phyloP scores from a whole-genome alignment of 306 rosid genomes.

The Malus fusca region DNA sequence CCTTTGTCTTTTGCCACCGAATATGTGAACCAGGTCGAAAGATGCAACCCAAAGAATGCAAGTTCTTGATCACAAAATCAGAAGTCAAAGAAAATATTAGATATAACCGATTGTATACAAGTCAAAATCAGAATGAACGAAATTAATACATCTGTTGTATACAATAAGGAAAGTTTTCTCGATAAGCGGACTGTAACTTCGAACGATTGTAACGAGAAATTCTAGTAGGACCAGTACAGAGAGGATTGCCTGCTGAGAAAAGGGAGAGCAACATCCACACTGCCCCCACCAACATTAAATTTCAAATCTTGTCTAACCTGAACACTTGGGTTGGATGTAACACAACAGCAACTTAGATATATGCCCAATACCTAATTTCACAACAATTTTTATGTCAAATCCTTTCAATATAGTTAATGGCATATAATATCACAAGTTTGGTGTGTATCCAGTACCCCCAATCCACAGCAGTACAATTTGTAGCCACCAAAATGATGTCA shows the following conservation, averaged over 20 bases:
- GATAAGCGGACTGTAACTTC: too few relatives aligned
- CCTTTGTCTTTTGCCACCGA: too few relatives aligned
- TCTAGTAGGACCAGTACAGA: neutral
- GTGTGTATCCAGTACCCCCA: neutral
- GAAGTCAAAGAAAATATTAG: neutral
- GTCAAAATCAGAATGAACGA: too few relatives aligned
- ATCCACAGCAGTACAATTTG: neutral
- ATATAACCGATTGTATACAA: neutral
- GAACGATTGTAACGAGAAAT: neutral
- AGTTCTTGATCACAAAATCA: neutral
- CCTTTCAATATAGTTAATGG: neutral
- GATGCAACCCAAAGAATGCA: neutral
- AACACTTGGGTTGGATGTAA: neutral
- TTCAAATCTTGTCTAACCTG: neutral
- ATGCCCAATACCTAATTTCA: neutral
- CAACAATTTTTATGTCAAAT: neutral
- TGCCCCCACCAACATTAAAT: neutral
- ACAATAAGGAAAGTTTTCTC: too few relatives aligned
- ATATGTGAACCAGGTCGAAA: neutral
- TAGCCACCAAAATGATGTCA: neutral
- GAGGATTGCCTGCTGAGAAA: neutral
- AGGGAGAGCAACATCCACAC: neutral
- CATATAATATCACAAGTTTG: neutral
- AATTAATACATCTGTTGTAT: too few relatives aligned
- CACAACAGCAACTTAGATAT: neutral